Percentiles rank a stretch among this genome's conserved stretches.
Conservation (phyloP, 2,329 filamentous ascomycete genomes). For the Curvularia sp. region DNA sequence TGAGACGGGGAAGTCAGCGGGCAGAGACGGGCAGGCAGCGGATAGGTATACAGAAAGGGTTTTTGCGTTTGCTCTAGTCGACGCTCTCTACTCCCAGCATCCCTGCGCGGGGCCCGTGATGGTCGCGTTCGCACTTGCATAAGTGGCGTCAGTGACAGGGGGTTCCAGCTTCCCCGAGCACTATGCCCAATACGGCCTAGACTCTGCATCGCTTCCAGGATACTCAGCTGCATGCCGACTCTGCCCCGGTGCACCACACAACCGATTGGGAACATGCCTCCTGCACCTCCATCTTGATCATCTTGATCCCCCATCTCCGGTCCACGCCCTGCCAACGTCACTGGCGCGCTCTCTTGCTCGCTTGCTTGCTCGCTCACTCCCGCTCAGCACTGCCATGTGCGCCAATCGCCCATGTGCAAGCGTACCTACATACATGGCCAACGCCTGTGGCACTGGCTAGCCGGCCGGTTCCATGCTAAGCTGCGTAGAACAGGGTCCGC, state of each 20-base stretch:
- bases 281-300: neutral
- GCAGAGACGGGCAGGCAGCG: conserved; percentile 21
- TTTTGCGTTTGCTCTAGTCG: conserved; percentile 35
- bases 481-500: conserved; percentile 15
- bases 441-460: conserved; percentile 19
- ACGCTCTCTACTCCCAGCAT: conserved; percentile 17
- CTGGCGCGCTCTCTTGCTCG: too few relatives aligned
- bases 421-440: conserved; percentile 11
- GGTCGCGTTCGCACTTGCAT: conserved; percentile 19
- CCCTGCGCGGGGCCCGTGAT: conserved; percentile 18
- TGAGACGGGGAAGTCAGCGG: conserved; percentile 21
- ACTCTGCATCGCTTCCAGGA: neutral
- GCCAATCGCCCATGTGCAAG: neutral
- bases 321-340: too few relatives aligned
- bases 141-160: conserved; percentile 29
- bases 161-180: conserved; percentile 29
- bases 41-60: conserved; percentile 32
- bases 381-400: neutral
- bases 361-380: neutral
- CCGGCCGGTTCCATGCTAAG: neutral
- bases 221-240: conserved; percentile 13
- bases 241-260: conserved; percentile 11
- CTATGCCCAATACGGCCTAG: conserved; percentile 14
- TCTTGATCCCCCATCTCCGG: too few relatives aligned
- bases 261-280: neutral